phyloP scores from a whole-genome alignment of 371 early-diverging fungal species.

The Saksenaea vasiformis region DNA sequence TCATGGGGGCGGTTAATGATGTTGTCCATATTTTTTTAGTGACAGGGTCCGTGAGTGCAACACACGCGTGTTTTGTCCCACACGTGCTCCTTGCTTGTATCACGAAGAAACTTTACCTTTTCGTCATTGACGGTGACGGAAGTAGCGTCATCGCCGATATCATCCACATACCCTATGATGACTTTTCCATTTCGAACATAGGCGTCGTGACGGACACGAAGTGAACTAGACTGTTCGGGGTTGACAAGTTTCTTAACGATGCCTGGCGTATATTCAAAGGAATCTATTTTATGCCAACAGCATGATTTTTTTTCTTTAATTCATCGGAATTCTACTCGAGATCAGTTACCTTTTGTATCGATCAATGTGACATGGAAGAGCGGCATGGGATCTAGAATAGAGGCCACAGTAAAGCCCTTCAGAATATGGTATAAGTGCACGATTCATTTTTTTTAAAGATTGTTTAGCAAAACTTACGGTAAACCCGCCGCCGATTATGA shows the following conservation, averaged over 20 bases:
- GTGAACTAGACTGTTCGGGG: slow-evolving; percentile 27
- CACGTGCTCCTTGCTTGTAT: background rate
- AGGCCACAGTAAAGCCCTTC: slow-evolving; percentile 49
- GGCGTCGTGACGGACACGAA: slow-evolving; percentile 39
- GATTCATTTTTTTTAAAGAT: background rate
- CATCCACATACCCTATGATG: slow-evolving; percentile 43
- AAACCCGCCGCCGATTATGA: slow-evolving; percentile 50
- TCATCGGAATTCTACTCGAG: background rate
- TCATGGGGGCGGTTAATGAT: background rate
- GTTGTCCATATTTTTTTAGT: background rate
- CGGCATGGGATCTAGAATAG: slow-evolving; percentile 49
- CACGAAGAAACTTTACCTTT: slow-evolving; percentile 17
- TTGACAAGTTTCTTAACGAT: slow-evolving; percentile 31
- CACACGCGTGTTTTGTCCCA: background rate
- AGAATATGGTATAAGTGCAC: background rate
- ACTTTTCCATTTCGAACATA: slow-evolving; percentile 48
- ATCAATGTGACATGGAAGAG: slow-evolving; percentile 48
- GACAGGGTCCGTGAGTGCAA: background rate
- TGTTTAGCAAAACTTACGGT: slow-evolving; percentile 25
- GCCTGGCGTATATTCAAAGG: slow-evolving; percentile 49
- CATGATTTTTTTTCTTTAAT: slow-evolving; percentile 6
- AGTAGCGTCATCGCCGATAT: slow-evolving; percentile 29
- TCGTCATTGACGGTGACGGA: slow-evolving; percentile 31
- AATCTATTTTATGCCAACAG: slow-evolving; percentile 20
- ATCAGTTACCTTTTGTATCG: slow-evolving; percentile 43